Evolutionary conservation across 2,329 filamentous ascomycete genomes (phyloP), one percentile per base, ranked within the genome.

Genomic region (Blastomyces emzantsi): DNA sequence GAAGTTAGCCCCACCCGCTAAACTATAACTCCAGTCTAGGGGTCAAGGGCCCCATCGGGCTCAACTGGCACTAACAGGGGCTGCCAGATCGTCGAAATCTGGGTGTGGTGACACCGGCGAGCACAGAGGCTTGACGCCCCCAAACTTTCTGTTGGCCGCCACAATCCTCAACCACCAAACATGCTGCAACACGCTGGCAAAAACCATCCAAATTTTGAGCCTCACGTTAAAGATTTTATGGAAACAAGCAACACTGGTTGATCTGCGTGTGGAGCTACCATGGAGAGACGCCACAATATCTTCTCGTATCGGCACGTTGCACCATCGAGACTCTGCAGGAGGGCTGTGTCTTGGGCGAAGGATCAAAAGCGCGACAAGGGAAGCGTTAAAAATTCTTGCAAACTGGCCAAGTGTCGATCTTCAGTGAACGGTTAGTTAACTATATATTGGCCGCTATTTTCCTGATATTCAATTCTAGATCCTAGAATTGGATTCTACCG

Each of bases 331-430:
- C 22, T 25, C 28, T 60, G 57, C 41, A 41, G 39, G 56, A 47
- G n/a, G 57, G 57, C 57, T 60, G 57, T 60, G 57, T n/a, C n/a
- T 36, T 11, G 56, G 43, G 17, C 15, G 43, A 45, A 45, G 15
- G 43, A 19, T 45, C 43, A 52, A 55, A 2, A 55, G 19, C 28
- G 9, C 28, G 28, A 28, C 30, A 30, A 19, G 7, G 30, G 15
- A 17, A 54, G 3, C 15, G 25, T 6, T 30, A 30, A 54, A 15
- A 9, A 17, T 17, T 13, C 2, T 54, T 39, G 36, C 6, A 39
- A 39, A 30, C 25, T 28, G 13, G 28, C 11, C 13, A 15, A 17
- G 51, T 30, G 51, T 30, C 33, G 41, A 13, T 39, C 19, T 22
- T 28, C 36, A 3, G 9, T 45, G n/a, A 43, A 39, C 39, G 19